phyloP scores from a whole-genome alignment of 148 eudicot species.

The Oxyria digyna region DNA sequence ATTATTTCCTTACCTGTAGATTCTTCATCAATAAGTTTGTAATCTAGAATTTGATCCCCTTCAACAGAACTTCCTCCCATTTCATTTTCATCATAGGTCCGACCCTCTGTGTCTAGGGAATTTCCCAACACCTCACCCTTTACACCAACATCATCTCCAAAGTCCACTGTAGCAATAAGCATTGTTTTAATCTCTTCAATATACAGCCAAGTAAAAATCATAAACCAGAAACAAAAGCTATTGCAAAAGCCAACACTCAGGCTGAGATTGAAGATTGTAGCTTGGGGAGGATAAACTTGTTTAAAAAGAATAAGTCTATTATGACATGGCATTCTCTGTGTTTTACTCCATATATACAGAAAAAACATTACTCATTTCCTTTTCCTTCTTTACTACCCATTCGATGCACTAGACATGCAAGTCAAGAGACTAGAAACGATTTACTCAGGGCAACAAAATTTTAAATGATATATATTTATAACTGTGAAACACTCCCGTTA shows the following conservation, averaged over 20 bases:
- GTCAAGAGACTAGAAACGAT: not conserved
- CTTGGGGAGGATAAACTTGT: not conserved
- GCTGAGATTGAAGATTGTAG: not conserved
- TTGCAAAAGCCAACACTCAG: not conserved
- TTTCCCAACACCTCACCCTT: slow-evolving; percentile 54
- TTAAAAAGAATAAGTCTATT: not conserved
- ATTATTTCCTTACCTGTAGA: slow-evolving; percentile 32
- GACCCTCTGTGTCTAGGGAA: slow-evolving; percentile 48
- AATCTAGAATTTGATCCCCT: slow-evolving; percentile 39
- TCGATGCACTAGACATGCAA: not conserved
- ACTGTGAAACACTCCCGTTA: not conserved
- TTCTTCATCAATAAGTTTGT: slow-evolving; percentile 41
- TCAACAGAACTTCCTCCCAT: slow-evolving; percentile 63
- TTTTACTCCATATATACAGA: not conserved
- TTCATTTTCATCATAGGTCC: slow-evolving; percentile 44
- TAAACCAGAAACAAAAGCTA: not conserved
- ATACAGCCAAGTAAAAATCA: not conserved
- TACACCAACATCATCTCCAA: slow-evolving; percentile 54
- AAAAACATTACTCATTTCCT: not conserved
- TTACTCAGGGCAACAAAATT: not conserved
- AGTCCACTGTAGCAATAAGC: slow-evolving; percentile 49
- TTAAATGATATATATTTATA: not conserved
- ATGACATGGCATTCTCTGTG: not conserved
- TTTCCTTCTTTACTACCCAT: not conserved
- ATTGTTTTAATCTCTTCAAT: not conserved